Percentiles rank a stretch among this genome's conserved stretches.
These are phyloP conservation scores for Mycena polygramma DNA, from an alignment of 768 basidiomycete species.

Conservation along the genomic window DNA sequence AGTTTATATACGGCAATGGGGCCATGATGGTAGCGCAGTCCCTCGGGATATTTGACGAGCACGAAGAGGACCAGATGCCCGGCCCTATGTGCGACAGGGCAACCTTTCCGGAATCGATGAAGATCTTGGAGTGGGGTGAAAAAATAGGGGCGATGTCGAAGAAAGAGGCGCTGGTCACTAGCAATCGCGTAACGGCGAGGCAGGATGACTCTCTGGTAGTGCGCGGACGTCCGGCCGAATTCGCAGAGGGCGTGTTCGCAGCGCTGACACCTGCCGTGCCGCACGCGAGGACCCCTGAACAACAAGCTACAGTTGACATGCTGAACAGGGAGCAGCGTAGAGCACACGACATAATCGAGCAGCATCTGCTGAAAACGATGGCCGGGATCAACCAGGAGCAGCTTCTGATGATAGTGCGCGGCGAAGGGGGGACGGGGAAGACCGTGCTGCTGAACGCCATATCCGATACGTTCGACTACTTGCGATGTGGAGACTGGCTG, in stretches of 20 bases:
- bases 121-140: background rate
- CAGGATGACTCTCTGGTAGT: background rate
- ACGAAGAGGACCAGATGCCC: background rate
- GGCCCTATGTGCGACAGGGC: background rate
- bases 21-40: background rate
- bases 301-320: background rate
- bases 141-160: background rate
- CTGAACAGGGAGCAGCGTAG: background rate
- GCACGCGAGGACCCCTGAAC: background rate
- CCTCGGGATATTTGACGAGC: background rate
- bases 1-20: background rate
- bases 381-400: background rate
- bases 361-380: background rate
- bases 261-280: background rate
- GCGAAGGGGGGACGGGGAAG: background rate
- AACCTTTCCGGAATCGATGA: background rate
- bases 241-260: background rate
- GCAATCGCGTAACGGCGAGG: background rate
- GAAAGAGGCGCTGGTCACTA: background rate
- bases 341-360: background rate
- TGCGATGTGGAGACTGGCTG: constrained; percentile 28
- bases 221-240: background rate
- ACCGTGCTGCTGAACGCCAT: background rate
- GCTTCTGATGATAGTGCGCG: background rate
- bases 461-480: background rate